phyloP scores from a whole-genome alignment of 1,139 yeast genomes.

The Zygoascus sp. region DNA sequence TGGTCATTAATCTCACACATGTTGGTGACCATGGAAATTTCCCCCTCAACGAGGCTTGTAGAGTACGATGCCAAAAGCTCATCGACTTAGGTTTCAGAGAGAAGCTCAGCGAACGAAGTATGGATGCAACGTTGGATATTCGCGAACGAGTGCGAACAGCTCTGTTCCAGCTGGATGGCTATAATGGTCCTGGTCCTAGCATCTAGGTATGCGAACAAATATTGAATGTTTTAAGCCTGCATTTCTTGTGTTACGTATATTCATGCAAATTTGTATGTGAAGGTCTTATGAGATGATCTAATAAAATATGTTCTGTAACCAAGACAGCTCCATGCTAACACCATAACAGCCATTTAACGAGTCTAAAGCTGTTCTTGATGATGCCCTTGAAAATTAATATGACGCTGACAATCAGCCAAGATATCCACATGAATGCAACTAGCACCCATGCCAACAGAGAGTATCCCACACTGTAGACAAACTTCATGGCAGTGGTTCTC shows the following conservation, averaged over 20 bases:
- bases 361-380: slow-evolving; percentile 37
- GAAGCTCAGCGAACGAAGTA: slow-evolving; percentile 33
- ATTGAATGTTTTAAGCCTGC: too few species aligned
- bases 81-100: slow-evolving; percentile 41
- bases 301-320: too few species aligned
- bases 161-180: slow-evolving; percentile 35
- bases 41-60: slow-evolving; percentile 23
- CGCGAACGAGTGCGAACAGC: slow-evolving; percentile 49
- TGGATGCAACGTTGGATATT: slow-evolving; percentile 41
- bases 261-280: not conserved
- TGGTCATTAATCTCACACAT: slow-evolving; percentile 56
- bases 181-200: not conserved
- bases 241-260: too few species aligned
- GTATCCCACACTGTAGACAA: slow-evolving; percentile 28
- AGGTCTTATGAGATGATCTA: not conserved
- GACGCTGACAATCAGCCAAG: slow-evolving; percentile 68
- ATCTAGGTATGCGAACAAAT: not conserved
- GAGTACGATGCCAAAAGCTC: slow-evolving; percentile 28
- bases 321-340: slow-evolving; percentile 21
- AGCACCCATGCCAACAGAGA: slow-evolving; percentile 48
- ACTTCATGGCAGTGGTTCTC: slow-evolving; percentile 22
- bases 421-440: slow-evolving; percentile 57
- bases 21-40: slow-evolving; percentile 30
- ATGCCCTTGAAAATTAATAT: slow-evolving; percentile 41
- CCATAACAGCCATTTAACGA: slow-evolving; percentile 44